Evolutionary conservation across 140 eudicot genomes (phyloP).

Genomic region (Artemisia princeps): DNA sequence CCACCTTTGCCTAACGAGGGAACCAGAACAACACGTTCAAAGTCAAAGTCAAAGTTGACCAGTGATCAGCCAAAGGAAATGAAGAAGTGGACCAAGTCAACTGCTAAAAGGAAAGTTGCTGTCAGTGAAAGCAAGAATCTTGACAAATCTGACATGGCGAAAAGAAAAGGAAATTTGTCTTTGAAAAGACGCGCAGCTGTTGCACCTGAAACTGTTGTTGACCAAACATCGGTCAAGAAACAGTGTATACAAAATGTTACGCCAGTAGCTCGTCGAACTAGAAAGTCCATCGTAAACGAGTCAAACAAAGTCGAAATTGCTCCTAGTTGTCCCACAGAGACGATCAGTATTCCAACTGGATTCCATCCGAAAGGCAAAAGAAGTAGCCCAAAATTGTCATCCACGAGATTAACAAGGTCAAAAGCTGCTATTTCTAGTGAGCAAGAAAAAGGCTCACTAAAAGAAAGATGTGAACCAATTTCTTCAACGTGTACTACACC

Average conservation of each 20-base stretch:
- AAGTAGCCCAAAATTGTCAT: conserved; percentile 19
- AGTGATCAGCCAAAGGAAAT: conserved; percentile 21
- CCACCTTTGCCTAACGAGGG: conserved; percentile 24
- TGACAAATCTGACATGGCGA: conserved; percentile 11
- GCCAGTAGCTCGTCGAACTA: conserved; percentile 56
- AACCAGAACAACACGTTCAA: conserved; percentile 40
- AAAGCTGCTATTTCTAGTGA: conserved; percentile 22
- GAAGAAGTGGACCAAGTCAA: conserved; percentile 28
- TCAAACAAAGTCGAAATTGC: conserved; percentile 22
- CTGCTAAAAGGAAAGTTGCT: conserved; percentile 22
- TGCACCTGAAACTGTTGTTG: conserved; percentile 23
- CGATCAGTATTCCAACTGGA: conserved; percentile 23
- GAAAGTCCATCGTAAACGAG: conserved; percentile 27
- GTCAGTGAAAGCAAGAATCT: conserved; percentile 16
- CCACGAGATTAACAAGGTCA: conserved; percentile 35
- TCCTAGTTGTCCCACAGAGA: conserved; percentile 12
- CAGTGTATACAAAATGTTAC: conserved; percentile 24
- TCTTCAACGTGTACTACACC: conserved; percentile 47
- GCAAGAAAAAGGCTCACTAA: conserved; percentile 27
- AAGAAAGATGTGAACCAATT: conserved; percentile 25
- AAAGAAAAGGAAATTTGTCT: conserved; percentile 24
- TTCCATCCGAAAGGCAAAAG: conserved; percentile 32
- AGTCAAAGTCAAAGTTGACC: conserved; percentile 31
- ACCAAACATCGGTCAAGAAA: conserved; percentile 30
- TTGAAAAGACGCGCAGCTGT: conserved; percentile 27